Evolutionary conservation across 257 asterid species (phyloP), one percentile per base, ranked within the genome.

Genomic region (Petunia secreta): DNA sequence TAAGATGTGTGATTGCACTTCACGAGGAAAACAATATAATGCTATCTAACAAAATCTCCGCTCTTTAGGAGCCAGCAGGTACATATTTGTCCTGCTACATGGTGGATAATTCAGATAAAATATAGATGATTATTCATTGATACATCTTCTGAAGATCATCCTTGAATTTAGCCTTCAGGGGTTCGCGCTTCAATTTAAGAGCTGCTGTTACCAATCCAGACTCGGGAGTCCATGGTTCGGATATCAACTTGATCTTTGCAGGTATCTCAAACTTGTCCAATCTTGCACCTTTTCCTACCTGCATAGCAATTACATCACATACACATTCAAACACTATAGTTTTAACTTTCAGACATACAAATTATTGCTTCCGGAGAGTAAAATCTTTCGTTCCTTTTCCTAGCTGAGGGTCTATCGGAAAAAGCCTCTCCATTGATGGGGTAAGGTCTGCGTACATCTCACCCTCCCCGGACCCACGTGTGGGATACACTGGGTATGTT

Each of bases 181-280:
- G 96, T 85, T 94, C 98, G 88, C 98, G 90, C 90, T 91, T 94
- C 74, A 94, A 66, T 76, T 94, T 94, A 75, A 94, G 88, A 48
- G 98, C 98, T 48, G 98, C 97, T 59, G 98, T 93, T 57, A 93
- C 98, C 89, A 94, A 82, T 77, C 98, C 98, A 1, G 95, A 87
- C 83, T 94, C 98, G 6, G 98, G 98, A 36, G 98, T 93, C 98
- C 98, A 93, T 1, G 93, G 98, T 44, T 94, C 98, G 1, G 97
- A 87, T 89, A 91, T 71, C 87, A 94, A 44, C 76, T 85, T 83
- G 69, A 94, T 87, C 96, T 93, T 94, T 65, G 96, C 93, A n/a
- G 98, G 98, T 57, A 80, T 77, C 86, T 93, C 98, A 25, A 91
- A 91, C 84, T 94, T 94, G 84, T 94, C 98, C 85, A 94, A 80